Conservation (phyloP, 495 filamentous ascomycete species). For the Evernia prunastri region DNA sequence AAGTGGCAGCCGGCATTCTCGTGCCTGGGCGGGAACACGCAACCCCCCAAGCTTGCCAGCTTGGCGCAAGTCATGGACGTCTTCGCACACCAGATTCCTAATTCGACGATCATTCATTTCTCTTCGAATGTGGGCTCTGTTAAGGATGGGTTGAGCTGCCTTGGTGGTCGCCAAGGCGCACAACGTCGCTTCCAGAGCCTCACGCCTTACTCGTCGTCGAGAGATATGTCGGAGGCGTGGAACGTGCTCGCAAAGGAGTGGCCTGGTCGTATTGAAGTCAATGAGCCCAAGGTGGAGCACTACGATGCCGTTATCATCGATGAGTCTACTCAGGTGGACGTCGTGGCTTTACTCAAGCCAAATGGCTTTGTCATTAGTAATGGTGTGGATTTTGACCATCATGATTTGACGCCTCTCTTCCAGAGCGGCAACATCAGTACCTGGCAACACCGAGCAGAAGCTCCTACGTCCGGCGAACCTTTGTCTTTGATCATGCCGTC, state of each 20-base stretch:
- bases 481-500: constrained; percentile 17
- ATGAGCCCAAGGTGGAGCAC: constrained; percentile 15
- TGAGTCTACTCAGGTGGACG: constrained; percentile 9
- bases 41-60: constrained; percentile 5
- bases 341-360: constrained; percentile 17
- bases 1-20: constrained; percentile 27
- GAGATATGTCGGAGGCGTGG: constrained; percentile 15
- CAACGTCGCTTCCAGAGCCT: constrained; percentile 20
- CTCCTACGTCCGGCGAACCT: background rate
- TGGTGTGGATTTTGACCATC: constrained; percentile 1
- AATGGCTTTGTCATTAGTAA: constrained; percentile 21
- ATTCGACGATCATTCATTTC: constrained; percentile 24
- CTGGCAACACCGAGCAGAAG: constrained; percentile 9
- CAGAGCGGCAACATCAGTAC: constrained; percentile 9
- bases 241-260: constrained; percentile 12
- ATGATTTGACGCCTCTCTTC: constrained; percentile 17
- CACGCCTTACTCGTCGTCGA: constrained; percentile 18
- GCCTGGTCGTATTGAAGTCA: constrained; percentile 11
- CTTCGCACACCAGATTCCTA: constrained; percentile 24
- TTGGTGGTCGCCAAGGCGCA: constrained; percentile 13
- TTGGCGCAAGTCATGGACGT: constrained; percentile 24
- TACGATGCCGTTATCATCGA: constrained; percentile 23
- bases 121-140: constrained; percentile 17
- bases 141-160: constrained; percentile 8
- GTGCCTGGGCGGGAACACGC: constrained; percentile 10